A percentile compares a stretch with the other conserved stretches of the same genome.
These are phyloP conservation scores for Gastrolobium villosum DNA, from an alignment of 306 rosid species.

Conservation along the genomic window DNA sequence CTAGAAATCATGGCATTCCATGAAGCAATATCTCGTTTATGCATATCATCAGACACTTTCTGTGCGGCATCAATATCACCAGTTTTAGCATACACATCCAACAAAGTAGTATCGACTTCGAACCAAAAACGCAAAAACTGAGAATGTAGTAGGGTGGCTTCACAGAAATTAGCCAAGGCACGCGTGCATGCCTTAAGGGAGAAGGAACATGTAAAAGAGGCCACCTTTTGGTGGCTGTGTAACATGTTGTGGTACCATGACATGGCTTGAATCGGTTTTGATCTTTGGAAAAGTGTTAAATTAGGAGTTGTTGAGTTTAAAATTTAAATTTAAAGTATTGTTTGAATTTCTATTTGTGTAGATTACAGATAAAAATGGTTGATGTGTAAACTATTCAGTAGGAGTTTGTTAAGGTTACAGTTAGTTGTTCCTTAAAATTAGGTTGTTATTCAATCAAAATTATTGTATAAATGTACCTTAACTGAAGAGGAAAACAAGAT, in stretches of 20 bases:
- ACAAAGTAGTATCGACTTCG: conserved; percentile 64
- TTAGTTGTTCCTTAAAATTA: no score
- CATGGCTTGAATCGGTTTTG: conserved; percentile 74
- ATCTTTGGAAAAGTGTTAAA: conserved; percentile 68
- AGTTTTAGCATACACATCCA: conserved; percentile 67
- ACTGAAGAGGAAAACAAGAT: no score
- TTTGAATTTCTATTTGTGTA: no score
- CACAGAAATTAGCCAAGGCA: conserved; percentile 67
- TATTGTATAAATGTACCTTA: no score
- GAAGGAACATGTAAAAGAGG: conserved; percentile 86
- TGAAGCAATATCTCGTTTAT: conserved; percentile 60
- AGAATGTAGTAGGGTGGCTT: conserved; percentile 72
- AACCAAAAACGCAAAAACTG: conserved; percentile 62
- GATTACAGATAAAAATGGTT: no score
- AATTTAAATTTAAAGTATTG: no score
- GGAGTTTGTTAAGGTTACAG: no score
- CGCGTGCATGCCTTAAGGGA: conserved; percentile 89
- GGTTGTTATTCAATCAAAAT: no score
- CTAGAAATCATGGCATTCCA: conserved; percentile 78
- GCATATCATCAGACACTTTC: conserved; percentile 74
- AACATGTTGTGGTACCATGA: conserved; percentile 66
- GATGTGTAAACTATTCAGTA: no score
- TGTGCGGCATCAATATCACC: conserved; percentile 60
- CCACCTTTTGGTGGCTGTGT: conserved; percentile 56
- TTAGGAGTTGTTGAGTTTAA: no score